phyloP scores from a whole-genome alignment of 129 eudicot species.

The Centella asiatica region DNA sequence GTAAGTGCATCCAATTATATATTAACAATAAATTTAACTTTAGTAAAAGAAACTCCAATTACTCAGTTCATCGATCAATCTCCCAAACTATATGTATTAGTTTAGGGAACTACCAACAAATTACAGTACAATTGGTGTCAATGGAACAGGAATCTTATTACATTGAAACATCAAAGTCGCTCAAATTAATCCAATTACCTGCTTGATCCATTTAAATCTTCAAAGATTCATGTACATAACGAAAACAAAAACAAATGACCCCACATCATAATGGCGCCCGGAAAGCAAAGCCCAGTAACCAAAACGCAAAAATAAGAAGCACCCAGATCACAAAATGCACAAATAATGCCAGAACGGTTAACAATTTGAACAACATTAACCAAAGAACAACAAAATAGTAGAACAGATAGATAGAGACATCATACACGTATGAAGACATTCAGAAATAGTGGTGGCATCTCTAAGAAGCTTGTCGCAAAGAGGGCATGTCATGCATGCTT shows the following conservation, averaged over 20 bases:
- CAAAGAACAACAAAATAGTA: background rate
- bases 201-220: background rate
- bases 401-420: background rate
- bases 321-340: slow-evolving; percentile 9
- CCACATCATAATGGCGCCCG: slow-evolving; percentile 13
- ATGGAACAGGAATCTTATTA: slow-evolving; percentile 12
- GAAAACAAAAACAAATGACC: background rate
- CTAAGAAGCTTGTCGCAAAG: slow-evolving; percentile 68
- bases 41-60: background rate
- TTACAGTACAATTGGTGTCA: slow-evolving; percentile 15
- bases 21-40: background rate
- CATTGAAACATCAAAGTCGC: slow-evolving; percentile 4
- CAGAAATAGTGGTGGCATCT: slow-evolving; percentile 83
- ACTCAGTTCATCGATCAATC: background rate
- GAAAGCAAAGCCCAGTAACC: slow-evolving; percentile 14
- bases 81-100: background rate
- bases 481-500: slow-evolving; percentile 99
- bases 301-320: slow-evolving; percentile 11
- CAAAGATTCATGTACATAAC: background rate
- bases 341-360: slow-evolving; percentile 1
- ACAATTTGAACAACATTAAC: background rate
- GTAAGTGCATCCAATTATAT: background rate
- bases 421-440: slow-evolving; percentile 91
- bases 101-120: background rate
- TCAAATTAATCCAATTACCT: slow-evolving; percentile 4